Conservation (phyloP, 352 stramenopile species). For the Thalassiosira exigua region DNA sequence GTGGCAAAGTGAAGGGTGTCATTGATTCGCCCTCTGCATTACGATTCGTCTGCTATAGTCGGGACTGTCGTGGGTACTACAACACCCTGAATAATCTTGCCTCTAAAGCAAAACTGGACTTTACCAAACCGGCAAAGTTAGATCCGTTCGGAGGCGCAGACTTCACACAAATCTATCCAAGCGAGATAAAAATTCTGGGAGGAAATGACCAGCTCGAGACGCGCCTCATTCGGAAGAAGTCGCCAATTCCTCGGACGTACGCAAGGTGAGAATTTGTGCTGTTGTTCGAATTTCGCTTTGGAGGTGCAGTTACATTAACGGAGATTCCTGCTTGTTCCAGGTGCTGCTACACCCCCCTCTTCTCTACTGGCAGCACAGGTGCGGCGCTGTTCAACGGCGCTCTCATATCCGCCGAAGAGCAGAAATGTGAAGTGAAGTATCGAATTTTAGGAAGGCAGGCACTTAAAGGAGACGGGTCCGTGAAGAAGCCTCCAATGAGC, state of each 20-base stretch:
- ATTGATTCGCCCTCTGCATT: constrained; percentile 57
- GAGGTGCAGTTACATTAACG: background rate
- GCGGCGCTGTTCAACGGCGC: constrained; percentile 49
- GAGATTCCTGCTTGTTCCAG: background rate
- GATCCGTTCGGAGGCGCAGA: constrained; percentile 53
- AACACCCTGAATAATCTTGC: constrained; percentile 56
- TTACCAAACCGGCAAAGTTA: constrained; percentile 12
- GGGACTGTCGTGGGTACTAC: constrained; percentile 64
- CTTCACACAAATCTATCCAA: constrained; percentile 58
- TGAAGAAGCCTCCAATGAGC: constrained; percentile 48
- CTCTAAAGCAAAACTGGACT: background rate
- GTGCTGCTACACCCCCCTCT: constrained; percentile 63
- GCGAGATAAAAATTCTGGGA: constrained; percentile 54
- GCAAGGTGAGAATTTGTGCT: constrained; percentile 8
- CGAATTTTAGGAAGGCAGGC: constrained; percentile 61
- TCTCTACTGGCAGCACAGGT: constrained; percentile 38
- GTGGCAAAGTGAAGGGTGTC: constrained; percentile 51
- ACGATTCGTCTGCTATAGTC: constrained; percentile 63
- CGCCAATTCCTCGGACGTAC: constrained; percentile 41
- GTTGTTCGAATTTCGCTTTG: background rate
- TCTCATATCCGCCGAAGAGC: constrained; percentile 39
- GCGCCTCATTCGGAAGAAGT: constrained; percentile 46
- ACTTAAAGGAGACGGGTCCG: constrained; percentile 31
- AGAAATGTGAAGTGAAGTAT: constrained; percentile 51
- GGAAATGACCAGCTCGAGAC: constrained; percentile 47